phyloP scores from a whole-genome alignment of 148 eudicot genomes.

The Drosera capensis region DNA sequence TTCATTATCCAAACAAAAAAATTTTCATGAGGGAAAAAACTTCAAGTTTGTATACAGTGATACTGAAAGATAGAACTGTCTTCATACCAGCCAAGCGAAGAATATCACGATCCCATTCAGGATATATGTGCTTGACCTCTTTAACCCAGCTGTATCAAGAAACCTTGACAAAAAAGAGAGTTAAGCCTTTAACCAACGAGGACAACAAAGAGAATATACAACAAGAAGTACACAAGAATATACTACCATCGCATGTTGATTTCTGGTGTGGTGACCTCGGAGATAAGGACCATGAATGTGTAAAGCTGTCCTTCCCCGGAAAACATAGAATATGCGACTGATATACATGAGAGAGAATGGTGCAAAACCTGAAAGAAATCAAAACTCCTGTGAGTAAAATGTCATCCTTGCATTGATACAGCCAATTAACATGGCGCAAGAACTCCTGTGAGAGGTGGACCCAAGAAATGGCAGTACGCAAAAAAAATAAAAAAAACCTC shows the following conservation, averaged over 20 bases:
- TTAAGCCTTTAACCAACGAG: too few species aligned
- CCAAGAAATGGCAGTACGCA: too few species aligned
- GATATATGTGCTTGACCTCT: conserved; percentile 75
- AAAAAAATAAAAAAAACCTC: too few species aligned
- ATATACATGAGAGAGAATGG: conserved; percentile 80
- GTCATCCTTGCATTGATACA: neutral
- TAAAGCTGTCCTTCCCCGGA: conserved; percentile 97
- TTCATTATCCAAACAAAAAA: too few species aligned
- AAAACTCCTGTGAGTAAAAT: conserved; percentile 8
- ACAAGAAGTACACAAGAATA: neutral
- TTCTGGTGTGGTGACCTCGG: conserved; percentile 95
- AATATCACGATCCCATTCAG: conserved; percentile 82
- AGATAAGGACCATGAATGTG: conserved; percentile 93
- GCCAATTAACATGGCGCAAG: neutral
- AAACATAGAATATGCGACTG: conserved; percentile 87
- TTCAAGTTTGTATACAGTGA: too few species aligned
- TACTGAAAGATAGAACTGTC: neutral
- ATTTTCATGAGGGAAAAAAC: too few species aligned
- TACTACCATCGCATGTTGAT: conserved; percentile 90
- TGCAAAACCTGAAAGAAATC: conserved; percentile 56
- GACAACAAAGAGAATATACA: conserved; percentile 2
- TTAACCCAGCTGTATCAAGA: conserved; percentile 86
- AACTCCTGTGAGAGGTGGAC: too few species aligned
- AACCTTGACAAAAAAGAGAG: too few species aligned
- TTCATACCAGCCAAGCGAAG: conserved; percentile 80